phyloP scores from a whole-genome alignment of 208 protist genomes.

The Leishmania aethiopica region DNA sequence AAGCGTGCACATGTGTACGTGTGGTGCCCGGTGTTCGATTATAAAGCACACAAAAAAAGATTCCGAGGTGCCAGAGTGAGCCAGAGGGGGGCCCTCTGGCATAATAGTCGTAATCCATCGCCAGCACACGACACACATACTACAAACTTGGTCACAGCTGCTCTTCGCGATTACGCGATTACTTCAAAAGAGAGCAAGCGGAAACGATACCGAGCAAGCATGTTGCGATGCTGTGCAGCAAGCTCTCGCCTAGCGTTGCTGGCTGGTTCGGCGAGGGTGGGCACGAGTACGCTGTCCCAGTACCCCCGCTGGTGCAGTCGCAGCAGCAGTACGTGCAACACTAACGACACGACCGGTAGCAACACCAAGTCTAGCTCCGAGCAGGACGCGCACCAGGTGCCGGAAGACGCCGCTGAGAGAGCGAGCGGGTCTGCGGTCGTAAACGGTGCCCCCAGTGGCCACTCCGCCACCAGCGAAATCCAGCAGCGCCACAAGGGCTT shows the following conservation, averaged over 20 bases:
- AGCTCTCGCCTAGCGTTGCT: slow-evolving; percentile 14
- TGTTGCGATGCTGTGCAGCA: slow-evolving; percentile 24
- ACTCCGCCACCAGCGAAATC: slow-evolving; percentile 18
- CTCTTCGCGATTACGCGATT: neutral
- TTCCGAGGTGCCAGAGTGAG: neutral
- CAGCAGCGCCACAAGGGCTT: slow-evolving; percentile 57
- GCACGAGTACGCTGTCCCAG: neutral
- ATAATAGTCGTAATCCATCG: neutral
- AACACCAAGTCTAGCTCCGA: neutral
- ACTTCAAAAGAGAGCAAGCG: neutral
- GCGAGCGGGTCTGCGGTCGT: neutral
- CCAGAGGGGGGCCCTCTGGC: neutral
- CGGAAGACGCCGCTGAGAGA: neutral
- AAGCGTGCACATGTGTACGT: neutral
- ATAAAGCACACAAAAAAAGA: neutral
- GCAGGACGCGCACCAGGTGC: neutral
- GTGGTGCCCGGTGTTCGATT: neutral
- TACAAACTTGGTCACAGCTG: neutral
- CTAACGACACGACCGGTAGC: neutral
- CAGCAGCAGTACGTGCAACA: neutral
- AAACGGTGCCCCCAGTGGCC: neutral
- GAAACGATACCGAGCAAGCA: neutral
- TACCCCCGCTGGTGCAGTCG: slow-evolving; percentile 25
- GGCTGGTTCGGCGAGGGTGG: neutral
- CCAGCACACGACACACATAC: neutral